A percentile compares a stretch with the other conserved stretches of the same genome.
Evolutionary conservation across 768 basidiomycete species (phyloP).

Genomic region (Aureoboletus auriporus): DNA sequence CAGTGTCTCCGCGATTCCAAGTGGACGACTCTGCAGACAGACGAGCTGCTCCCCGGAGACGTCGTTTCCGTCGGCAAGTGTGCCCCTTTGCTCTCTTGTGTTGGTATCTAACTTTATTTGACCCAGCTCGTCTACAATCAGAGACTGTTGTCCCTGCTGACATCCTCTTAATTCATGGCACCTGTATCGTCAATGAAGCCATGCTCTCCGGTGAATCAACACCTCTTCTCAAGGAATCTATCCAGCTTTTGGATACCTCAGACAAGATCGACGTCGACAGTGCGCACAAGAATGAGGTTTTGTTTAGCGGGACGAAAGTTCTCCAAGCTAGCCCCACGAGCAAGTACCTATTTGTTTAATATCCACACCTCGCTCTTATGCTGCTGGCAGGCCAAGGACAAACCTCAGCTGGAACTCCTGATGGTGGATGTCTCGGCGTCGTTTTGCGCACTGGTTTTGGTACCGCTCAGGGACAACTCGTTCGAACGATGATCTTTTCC

Average conservation of each 20-base stretch:
- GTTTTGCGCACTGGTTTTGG: constrained; percentile 97
- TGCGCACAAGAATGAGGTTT: constrained; percentile 78
- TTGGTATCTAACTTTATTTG: constrained; percentile 1
- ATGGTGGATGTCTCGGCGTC: constrained; percentile 88
- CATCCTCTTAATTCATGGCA: constrained; percentile 86
- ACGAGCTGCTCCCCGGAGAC: constrained; percentile 89
- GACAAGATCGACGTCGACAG: constrained; percentile 85
- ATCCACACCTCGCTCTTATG: not conserved
- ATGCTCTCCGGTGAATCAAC: constrained; percentile 99
- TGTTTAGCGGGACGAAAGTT: constrained; percentile 97
- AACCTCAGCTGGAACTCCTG: constrained; percentile 64
- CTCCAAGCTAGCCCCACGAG: constrained; percentile 66
- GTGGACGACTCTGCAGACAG: constrained; percentile 80
- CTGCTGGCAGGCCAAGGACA: constrained; percentile 25
- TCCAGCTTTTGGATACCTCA: constrained; percentile 71
- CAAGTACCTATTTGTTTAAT: constrained; percentile 12
- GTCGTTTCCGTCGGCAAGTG: constrained; percentile 74
- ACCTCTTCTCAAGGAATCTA: constrained; percentile 92
- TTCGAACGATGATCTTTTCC: constrained; percentile 98
- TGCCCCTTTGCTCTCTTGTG: not conserved
- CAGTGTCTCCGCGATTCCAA: constrained; percentile 73
- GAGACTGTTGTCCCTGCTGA: constrained; percentile 94
- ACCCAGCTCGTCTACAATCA: constrained; percentile 56
- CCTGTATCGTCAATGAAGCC: constrained; percentile 97
- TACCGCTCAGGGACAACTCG: constrained; percentile 94